Conservation (phyloP, 2,329 filamentous ascomycete species). For the Penicillium sclerotigenum region DNA sequence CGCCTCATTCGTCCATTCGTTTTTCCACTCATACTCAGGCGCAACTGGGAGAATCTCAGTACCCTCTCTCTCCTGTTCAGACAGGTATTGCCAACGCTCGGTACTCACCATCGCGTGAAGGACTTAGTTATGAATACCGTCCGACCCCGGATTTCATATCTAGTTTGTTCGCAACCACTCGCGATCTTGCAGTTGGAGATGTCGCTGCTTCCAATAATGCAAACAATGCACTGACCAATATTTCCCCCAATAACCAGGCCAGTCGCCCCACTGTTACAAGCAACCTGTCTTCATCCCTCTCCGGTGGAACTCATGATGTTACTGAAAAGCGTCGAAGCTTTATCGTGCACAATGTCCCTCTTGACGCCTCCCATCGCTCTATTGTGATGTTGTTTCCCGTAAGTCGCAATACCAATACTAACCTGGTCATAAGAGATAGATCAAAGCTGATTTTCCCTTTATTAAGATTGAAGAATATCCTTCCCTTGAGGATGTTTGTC, state of each 20-base stretch:
- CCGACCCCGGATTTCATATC: background rate
- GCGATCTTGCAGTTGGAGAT: background rate
- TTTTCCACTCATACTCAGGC: too few species aligned
- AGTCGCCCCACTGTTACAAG: background rate
- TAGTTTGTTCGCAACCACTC: background rate
- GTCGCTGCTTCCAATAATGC: background rate
- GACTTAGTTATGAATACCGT: background rate
- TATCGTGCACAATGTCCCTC: background rate
- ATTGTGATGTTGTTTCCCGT: background rate
- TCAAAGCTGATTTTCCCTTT: background rate
- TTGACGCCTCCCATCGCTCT: background rate
- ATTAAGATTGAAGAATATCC: background rate
- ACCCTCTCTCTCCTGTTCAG: background rate
- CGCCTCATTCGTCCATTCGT: background rate
- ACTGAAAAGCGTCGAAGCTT: background rate
- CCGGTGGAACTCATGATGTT: background rate
- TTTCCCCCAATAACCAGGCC: background rate
- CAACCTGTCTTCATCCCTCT: too few species aligned
- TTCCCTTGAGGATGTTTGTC: background rate
- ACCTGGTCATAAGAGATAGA: background rate
- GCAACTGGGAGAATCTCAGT: background rate
- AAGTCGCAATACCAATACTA: background rate
- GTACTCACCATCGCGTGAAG: background rate
- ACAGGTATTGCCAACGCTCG: background rate
- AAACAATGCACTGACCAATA: background rate